Evolutionary conservation across 345 rosid genomes (phyloP).

Genomic region (Arabidopsis suecica): DNA sequence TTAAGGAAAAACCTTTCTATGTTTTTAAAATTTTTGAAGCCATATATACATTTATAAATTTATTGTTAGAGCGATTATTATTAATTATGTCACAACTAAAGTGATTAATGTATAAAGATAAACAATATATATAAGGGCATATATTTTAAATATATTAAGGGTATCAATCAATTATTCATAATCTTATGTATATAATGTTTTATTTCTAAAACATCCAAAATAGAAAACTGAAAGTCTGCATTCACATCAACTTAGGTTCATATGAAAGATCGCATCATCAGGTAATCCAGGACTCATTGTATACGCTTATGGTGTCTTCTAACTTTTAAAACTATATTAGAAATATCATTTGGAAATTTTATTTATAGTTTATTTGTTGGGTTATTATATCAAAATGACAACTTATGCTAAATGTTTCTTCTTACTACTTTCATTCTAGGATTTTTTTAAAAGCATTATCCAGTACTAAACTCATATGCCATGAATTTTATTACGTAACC

Average conservation of each 20-base stretch:
- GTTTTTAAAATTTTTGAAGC: slow-evolving; percentile 1
- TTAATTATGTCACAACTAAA: background rate
- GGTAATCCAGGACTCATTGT: background rate
- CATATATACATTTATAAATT: background rate
- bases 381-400: background rate
- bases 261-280: background rate
- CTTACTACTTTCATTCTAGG: background rate
- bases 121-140: no score
- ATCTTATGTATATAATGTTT: background rate
- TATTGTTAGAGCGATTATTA: background rate
- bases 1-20: background rate
- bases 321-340: background rate
- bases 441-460: no score
- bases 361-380: background rate
- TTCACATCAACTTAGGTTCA: background rate
- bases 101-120: background rate
- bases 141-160: background rate
- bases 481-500: background rate
- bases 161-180: no score
- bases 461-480: background rate
- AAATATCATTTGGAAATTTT: background rate
- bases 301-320: background rate
- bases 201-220: background rate
- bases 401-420: no score
- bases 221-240: background rate